phyloP scores from a whole-genome alignment of 2,329 filamentous ascomycete species.

The Ceratocystis huliohia region DNA sequence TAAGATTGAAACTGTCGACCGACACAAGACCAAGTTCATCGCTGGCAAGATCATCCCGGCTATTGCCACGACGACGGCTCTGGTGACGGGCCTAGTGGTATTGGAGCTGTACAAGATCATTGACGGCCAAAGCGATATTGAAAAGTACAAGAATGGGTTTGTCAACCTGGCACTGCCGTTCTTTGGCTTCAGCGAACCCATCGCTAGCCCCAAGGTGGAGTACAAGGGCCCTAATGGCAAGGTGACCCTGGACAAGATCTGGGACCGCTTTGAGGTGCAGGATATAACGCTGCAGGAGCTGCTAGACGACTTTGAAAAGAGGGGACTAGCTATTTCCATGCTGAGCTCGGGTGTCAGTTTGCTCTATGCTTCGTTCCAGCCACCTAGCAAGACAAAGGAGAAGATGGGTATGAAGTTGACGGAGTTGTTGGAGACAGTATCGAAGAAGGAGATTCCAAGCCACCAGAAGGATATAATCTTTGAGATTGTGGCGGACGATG shows the following conservation, averaged over 20 bases:
- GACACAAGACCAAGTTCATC: constrained; percentile 99
- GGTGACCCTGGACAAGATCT: constrained; percentile 85
- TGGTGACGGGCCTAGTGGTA: constrained; percentile 86
- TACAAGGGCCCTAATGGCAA: constrained; percentile 70
- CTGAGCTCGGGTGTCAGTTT: constrained; percentile 94
- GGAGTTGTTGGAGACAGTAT: constrained; percentile 74
- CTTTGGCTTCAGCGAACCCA: constrained; percentile 96
- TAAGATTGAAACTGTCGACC: constrained; percentile 82
- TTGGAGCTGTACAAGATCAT: constrained; percentile 94
- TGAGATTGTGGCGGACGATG: constrained; percentile 85
- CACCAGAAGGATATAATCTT: constrained; percentile 96
- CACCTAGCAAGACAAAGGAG: constrained; percentile 65
- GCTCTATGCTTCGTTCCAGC: constrained; percentile 88
- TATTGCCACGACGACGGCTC: constrained; percentile 90
- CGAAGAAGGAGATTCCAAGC: constrained; percentile 78
- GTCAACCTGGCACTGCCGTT: constrained; percentile 92
- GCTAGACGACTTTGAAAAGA: constrained; percentile 64
- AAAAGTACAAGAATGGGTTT: constrained; percentile 99
- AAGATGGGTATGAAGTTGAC: constrained; percentile 73
- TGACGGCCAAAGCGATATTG: constrained; percentile 89
- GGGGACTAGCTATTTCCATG: constrained; percentile 78
- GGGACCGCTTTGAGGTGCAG: constrained; percentile 89
- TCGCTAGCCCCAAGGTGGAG: constrained; percentile 81
- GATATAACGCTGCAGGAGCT: constrained; percentile 79
- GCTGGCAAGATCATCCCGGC: constrained; percentile 98